These are phyloP conservation scores for Colletotrichum gigasporum DNA, from an alignment of 2,329 filamentous ascomycete genomes.

Conservation along the genomic window DNA sequence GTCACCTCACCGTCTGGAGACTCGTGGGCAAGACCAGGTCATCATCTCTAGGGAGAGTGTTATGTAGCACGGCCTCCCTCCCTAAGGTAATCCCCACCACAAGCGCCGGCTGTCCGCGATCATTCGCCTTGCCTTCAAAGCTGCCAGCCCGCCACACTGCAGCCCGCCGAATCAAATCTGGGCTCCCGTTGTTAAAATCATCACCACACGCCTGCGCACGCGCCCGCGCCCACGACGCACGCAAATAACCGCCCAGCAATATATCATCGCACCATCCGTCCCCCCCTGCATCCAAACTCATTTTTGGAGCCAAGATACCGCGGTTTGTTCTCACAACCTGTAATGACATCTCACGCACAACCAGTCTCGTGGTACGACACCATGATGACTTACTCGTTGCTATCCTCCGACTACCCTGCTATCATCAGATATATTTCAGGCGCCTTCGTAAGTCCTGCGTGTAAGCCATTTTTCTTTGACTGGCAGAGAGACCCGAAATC, in stretches of 20 bases:
- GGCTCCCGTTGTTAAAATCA: too few relatives aligned
- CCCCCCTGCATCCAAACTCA: too few relatives aligned
- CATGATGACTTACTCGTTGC: conserved; percentile 22
- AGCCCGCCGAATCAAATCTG: too few relatives aligned
- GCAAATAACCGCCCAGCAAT: too few relatives aligned
- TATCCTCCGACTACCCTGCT: conserved; percentile 37
- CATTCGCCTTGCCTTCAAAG: too few relatives aligned
- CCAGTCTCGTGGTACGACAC: conserved; percentile 34
- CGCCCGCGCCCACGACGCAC: too few relatives aligned
- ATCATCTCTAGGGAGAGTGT: background rate
- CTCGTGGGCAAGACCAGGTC: background rate
- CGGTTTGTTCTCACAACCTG: background rate
- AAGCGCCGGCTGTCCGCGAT: too few relatives aligned
- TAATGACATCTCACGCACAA: background rate
- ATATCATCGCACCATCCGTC: background rate
- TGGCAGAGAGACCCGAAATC: background rate
- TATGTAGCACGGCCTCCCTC: background rate
- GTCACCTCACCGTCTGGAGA: background rate
- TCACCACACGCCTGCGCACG: too few relatives aligned
- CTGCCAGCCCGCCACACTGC: too few relatives aligned
- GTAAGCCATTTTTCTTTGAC: background rate
- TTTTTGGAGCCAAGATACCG: too few relatives aligned
- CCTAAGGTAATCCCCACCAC: too few relatives aligned
- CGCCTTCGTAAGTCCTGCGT: conserved; percentile 45
- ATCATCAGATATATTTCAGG: conserved; percentile 48